These are phyloP conservation scores for Durusdinium trenchii DNA, from an alignment of 73 alveolate species.

Conservation along the genomic window DNA sequence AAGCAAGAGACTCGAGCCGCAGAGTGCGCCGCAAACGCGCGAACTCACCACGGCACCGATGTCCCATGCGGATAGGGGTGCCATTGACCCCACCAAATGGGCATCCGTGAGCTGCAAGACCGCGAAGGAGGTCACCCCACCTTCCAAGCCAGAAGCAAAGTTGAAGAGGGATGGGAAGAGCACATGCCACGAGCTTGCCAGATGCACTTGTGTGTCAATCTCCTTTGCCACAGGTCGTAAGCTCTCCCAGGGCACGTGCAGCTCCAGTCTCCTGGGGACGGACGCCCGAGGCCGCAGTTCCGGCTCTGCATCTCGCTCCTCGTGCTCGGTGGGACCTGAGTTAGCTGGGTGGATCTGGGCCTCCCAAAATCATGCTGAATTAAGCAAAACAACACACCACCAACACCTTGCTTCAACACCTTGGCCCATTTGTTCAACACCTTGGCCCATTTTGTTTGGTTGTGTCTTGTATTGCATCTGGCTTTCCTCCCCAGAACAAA, in stretches of 20 bases:
- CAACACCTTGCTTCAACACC: neutral
- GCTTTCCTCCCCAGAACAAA: no score
- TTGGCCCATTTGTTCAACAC: neutral
- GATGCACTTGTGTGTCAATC: neutral
- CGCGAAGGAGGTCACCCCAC: constrained; percentile 71
- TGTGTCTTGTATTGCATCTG: no score
- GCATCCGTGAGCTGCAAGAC: constrained; percentile 85
- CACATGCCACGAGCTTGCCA: constrained; percentile 62
- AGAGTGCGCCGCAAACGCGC: constrained; percentile 76
- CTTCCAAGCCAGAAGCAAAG: constrained; percentile 65
- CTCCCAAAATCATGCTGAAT: neutral
- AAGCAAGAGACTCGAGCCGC: constrained; percentile 76
- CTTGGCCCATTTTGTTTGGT: no score
- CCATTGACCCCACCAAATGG: constrained; percentile 30
- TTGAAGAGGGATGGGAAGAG: constrained; percentile 70
- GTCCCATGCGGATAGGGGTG: constrained; percentile 63
- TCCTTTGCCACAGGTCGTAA: neutral
- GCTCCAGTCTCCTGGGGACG: constrained; percentile 36
- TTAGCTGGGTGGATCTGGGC: neutral
- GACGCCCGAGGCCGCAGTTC: constrained; percentile 8
- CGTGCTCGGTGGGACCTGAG: no score
- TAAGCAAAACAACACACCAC: neutral
- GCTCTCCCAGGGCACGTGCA: neutral
- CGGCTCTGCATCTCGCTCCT: neutral
- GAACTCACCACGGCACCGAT: constrained; percentile 86